A percentile compares a stretch with the other conserved stretches of the same genome.
phyloP scores from a whole-genome alignment of 2,329 filamentous ascomycete species.

The Botrytis pseudocinerea region DNA sequence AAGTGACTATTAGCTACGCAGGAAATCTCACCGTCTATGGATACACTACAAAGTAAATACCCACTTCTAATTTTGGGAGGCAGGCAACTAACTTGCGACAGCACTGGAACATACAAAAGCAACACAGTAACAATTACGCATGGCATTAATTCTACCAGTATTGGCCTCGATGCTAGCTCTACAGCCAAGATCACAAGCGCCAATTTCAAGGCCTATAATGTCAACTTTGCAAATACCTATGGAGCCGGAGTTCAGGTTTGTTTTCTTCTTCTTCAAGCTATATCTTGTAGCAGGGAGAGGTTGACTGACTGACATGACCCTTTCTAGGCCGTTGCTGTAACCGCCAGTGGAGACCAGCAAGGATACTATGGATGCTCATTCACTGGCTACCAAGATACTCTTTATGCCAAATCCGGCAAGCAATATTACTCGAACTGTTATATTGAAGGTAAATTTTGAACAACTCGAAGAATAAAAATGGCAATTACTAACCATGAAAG shows the following conservation, averaged over 20 bases:
- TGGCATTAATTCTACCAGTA: background rate
- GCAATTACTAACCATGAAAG: background rate
- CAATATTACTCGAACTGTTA: constrained; percentile 56
- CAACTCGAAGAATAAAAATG: background rate
- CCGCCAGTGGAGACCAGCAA: constrained; percentile 49
- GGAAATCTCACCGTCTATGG: constrained; percentile 12
- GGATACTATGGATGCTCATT: constrained; percentile 57
- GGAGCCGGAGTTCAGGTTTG: constrained; percentile 19
- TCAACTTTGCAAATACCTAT: constrained; percentile 16
- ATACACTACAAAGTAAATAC: constrained; percentile 11
- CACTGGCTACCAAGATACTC: constrained; percentile 56
- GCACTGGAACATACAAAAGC: constrained; percentile 1
- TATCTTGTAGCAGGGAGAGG: background rate
- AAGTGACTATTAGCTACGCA: background rate
- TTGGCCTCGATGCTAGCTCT: constrained; percentile 9
- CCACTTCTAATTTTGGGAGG: background rate
- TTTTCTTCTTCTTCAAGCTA: background rate
- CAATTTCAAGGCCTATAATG: constrained; percentile 15
- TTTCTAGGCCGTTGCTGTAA: constrained; percentile 53
- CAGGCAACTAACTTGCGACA: background rate
- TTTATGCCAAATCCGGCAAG: constrained; percentile 50
- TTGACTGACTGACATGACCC: background rate
- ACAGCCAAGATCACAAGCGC: constrained; percentile 1
- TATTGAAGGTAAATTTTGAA: constrained; percentile 48
- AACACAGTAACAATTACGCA: constrained; percentile 13